Evolutionary conservation across 2,329 filamentous ascomycete species (phyloP).

Genomic region (Amesomyces nigricolor): DNA sequence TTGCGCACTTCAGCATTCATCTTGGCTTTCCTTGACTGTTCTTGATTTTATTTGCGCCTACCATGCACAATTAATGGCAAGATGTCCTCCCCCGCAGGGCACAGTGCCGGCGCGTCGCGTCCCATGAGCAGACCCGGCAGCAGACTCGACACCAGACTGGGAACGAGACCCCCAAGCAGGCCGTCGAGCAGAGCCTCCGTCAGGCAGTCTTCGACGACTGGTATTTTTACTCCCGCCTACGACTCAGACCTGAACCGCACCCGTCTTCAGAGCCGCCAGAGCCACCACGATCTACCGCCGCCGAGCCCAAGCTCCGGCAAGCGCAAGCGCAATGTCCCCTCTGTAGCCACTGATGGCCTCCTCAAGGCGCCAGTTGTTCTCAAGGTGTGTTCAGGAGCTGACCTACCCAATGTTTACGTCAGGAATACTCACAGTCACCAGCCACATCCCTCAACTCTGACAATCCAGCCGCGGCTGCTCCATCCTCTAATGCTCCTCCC

Average conservation of each 20-base stretch:
- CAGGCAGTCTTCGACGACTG: constrained; percentile 22
- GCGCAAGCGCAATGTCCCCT: constrained; percentile 33
- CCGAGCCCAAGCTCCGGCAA: constrained; percentile 31
- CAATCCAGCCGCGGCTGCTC: constrained; percentile 49
- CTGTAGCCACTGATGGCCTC: constrained; percentile 45
- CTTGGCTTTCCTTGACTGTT: not conserved
- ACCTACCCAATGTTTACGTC: not conserved
- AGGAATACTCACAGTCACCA: constrained; percentile 30
- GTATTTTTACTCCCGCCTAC: constrained; percentile 38
- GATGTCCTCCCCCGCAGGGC: constrained; percentile 31
- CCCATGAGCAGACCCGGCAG: constrained; percentile 27
- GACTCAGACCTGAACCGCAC: constrained; percentile 25
- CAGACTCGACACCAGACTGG: constrained; percentile 1
- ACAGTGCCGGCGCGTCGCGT: constrained; percentile 46
- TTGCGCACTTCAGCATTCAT: not conserved
- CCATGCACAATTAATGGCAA: constrained; percentile 29
- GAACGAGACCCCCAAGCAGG: constrained; percentile 7
- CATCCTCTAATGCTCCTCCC: constrained; percentile 58
- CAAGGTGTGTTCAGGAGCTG: constrained; percentile 37
- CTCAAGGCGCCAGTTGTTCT: constrained; percentile 48
- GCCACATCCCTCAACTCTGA: constrained; percentile 51
- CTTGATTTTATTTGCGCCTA: not conserved
- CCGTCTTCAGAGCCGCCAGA: constrained; percentile 7
- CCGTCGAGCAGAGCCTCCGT: constrained; percentile 16
- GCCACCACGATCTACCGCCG: constrained; percentile 11